These are phyloP conservation scores for Colletotrichum sublineola DNA, from an alignment of 2,329 filamentous ascomycete genomes.

Conservation along the genomic window DNA sequence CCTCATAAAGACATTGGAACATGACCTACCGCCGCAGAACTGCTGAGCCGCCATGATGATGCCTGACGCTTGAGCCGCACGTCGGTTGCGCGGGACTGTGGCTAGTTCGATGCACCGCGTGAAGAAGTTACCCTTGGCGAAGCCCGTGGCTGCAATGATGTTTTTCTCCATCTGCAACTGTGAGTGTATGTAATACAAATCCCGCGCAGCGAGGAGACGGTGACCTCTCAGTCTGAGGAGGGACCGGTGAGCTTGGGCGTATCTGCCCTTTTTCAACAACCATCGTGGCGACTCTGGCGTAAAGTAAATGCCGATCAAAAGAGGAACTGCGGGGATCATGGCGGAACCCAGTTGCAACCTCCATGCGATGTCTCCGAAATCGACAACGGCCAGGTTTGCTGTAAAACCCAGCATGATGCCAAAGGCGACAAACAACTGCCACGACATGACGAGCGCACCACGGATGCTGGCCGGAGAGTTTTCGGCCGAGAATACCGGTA, in stretches of 20 bases:
- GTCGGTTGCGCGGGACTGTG: constrained; percentile 68
- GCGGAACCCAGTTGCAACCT: constrained; percentile 72
- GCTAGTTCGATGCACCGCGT: constrained; percentile 70
- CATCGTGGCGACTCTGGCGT: constrained; percentile 76
- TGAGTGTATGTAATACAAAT: constrained; percentile 71
- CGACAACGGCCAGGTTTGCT: constrained; percentile 68
- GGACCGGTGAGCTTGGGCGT: constrained; percentile 67
- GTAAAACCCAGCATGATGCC: constrained; percentile 66
- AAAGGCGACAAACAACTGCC: constrained; percentile 78
- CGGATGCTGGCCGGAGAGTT: constrained; percentile 65
- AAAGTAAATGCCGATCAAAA: constrained; percentile 67
- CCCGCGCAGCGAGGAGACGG: constrained; percentile 71
- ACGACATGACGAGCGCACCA: constrained; percentile 75
- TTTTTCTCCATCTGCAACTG: constrained; percentile 50
- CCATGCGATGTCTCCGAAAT: constrained; percentile 67
- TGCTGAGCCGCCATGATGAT: constrained; percentile 77
- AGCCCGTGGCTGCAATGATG: constrained; percentile 37
- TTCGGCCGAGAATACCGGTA: constrained; percentile 68
- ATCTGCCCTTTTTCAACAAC: constrained; percentile 72
- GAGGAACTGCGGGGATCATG: constrained; percentile 69
- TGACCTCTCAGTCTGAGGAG: constrained; percentile 69
- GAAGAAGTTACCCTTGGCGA: constrained; percentile 54
- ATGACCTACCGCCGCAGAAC: constrained; percentile 64
- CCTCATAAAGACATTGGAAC: neutral
- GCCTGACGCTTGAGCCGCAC: constrained; percentile 75